These are phyloP conservation scores for Globisporangium orthogonon DNA, from an alignment of 352 stramenopile genomes.

Conservation along the genomic window DNA sequence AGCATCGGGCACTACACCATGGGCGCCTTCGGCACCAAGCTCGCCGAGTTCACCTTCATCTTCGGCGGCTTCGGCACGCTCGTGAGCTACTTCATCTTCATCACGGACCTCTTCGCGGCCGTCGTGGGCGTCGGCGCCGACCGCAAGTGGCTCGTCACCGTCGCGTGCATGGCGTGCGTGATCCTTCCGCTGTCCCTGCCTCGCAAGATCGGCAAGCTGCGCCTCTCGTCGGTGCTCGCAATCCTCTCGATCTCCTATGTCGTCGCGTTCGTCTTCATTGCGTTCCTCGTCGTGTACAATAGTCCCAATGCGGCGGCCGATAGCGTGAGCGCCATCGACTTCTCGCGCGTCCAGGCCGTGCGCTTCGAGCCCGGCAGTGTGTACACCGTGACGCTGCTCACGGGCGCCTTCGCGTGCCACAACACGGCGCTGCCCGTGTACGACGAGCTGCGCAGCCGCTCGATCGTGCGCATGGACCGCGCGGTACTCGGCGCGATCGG, in stretches of 20 bases:
- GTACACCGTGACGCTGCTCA: conserved; percentile 73
- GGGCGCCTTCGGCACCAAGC: conserved; percentile 41
- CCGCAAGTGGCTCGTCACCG: conserved; percentile 55
- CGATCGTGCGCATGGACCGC: conserved; percentile 52
- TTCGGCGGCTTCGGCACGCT: conserved; percentile 78
- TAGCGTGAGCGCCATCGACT: conserved; percentile 13
- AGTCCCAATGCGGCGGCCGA: background rate
- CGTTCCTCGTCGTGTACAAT: conserved; percentile 29
- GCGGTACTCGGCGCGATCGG: conserved; percentile 53
- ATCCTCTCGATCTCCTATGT: conserved; percentile 69
- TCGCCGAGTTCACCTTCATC: conserved; percentile 82
- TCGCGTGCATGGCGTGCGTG: conserved; percentile 25
- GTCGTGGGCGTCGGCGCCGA: conserved; percentile 26
- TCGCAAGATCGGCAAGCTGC: conserved; percentile 53
- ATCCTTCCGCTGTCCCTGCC: conserved; percentile 60
- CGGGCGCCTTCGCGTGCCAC: conserved; percentile 67
- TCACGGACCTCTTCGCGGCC: conserved; percentile 58
- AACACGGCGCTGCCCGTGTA: conserved; percentile 76
- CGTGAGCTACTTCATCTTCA: conserved; percentile 80
- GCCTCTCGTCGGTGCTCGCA: conserved; percentile 48
- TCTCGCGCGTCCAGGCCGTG: conserved; percentile 34
- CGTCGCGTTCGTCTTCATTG: conserved; percentile 49
- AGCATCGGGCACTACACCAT: conserved; percentile 69
- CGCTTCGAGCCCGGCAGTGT: conserved; percentile 50
- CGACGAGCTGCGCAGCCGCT: conserved; percentile 56